Evolutionary conservation across 495 filamentous ascomycete genomes (phyloP).

Genomic region (Xylaria longipes): DNA sequence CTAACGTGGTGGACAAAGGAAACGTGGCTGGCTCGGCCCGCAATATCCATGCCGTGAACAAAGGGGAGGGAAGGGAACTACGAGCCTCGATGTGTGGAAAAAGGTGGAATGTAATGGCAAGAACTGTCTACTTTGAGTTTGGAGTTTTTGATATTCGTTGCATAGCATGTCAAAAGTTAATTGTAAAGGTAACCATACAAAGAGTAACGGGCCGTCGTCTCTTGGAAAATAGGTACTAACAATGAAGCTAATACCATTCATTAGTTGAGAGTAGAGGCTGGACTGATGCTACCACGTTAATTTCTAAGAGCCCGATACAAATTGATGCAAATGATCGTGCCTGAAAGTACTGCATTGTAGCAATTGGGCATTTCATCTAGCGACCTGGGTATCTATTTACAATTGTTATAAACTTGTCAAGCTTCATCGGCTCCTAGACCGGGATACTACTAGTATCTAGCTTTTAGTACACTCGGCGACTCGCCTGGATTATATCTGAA

Average conservation of each 20-base stretch:
- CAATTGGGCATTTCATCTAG: constrained; percentile 32
- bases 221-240: neutral
- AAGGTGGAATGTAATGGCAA: constrained; percentile 1
- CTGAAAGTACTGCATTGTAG: constrained; percentile 12
- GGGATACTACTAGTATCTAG: neutral
- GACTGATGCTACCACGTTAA: neutral
- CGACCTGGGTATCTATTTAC: neutral
- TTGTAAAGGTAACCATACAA: neutral
- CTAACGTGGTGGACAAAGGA: neutral
- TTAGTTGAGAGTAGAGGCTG: neutral
- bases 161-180: neutral
- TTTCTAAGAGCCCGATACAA: neutral
- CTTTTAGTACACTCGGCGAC: neutral
- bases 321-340: neutral
- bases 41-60: constrained; percentile 1
- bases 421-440: neutral
- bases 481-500: neutral
- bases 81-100: constrained; percentile 13
- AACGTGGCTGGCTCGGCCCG: neutral
- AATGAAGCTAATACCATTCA: neutral
- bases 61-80: constrained; percentile 17
- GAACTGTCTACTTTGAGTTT: neutral
- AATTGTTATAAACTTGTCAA: neutral
- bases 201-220: neutral
- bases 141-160: neutral